phyloP scores from a whole-genome alignment of 805 yeast species.

The Blastobotrys attinorum region DNA sequence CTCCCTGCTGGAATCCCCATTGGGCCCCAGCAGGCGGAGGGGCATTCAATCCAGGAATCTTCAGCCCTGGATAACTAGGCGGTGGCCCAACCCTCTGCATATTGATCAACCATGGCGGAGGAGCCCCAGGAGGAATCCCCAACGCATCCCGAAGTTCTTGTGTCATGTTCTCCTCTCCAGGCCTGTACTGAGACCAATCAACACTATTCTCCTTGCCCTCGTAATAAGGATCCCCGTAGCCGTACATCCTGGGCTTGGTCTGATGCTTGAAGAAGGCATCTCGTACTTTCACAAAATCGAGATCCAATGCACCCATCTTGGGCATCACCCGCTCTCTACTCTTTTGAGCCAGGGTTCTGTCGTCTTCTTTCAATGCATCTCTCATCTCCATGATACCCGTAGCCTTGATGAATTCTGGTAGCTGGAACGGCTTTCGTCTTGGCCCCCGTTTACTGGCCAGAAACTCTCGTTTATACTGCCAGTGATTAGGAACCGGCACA shows the following conservation, averaged over 20 bases:
- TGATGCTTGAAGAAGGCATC: conserved; percentile 84
- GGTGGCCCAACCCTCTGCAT: conserved; percentile 75
- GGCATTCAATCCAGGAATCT: conserved; percentile 47
- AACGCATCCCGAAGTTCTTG: conserved; percentile 55
- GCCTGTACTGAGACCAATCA: conserved; percentile 38
- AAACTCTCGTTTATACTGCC: conserved; percentile 75
- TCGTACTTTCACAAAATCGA: conserved; percentile 73
- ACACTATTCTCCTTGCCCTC: conserved; percentile 65
- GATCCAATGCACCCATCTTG: conserved; percentile 74
- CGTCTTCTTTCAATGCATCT: conserved; percentile 44
- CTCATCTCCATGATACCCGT: conserved; percentile 90
- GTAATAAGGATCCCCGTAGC: conserved; percentile 68
- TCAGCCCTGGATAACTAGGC: conserved; percentile 64
- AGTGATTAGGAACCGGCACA: conserved; percentile 75
- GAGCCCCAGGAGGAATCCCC: conserved; percentile 49
- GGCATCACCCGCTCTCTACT: conserved; percentile 85
- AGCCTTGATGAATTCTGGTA: conserved; percentile 69
- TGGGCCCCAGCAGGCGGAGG: conserved; percentile 33
- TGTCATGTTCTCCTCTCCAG: conserved; percentile 54
- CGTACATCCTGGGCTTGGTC: conserved; percentile 59
- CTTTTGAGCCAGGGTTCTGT: conserved; percentile 53
- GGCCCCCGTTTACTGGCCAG: conserved; percentile 56
- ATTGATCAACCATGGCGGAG: conserved; percentile 74
- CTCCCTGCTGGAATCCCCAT: conserved; percentile 35
- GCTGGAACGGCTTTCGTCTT: conserved; percentile 61